Conservation (phyloP, 331 rosid species). For the Arachis monticola region DNA sequence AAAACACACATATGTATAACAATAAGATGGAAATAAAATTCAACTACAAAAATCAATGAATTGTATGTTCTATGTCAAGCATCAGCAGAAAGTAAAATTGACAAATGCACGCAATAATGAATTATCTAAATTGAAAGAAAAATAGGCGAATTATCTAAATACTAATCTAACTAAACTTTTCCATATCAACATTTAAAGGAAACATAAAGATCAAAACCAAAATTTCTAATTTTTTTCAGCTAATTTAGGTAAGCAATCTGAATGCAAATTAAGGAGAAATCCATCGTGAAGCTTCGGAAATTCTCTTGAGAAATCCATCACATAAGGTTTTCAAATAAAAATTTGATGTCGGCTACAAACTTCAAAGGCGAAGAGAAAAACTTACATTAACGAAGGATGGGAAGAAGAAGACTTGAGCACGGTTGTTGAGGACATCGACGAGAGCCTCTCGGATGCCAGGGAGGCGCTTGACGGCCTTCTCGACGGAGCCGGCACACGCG, state of each 20-base stretch:
- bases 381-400: constrained; percentile 63
- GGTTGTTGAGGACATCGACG: constrained; percentile 67
- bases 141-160: too few relatives aligned
- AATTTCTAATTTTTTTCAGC: background rate
- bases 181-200: too few relatives aligned
- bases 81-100: background rate
- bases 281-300: too few relatives aligned
- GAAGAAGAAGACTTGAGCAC: constrained; percentile 61
- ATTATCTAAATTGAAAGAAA: background rate
- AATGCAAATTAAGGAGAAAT: background rate
- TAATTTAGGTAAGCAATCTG: too few relatives aligned
- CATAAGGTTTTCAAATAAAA: background rate
- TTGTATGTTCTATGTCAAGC: background rate
- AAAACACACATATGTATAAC: background rate
- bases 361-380: background rate
- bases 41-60: background rate
- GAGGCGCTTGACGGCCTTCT: constrained; percentile 76
- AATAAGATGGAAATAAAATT: too few relatives aligned
- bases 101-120: background rate
- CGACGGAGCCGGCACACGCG: constrained; percentile 79
- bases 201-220: too few relatives aligned
- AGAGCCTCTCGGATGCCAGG: constrained; percentile 74
- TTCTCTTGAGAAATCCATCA: too few relatives aligned
- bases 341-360: background rate
- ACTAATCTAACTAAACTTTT: too few relatives aligned